Percentiles rank a stretch among this genome's conserved stretches.
phyloP scores from a whole-genome alignment of 352 stramenopile genomes.

The Albugo candida region DNA sequence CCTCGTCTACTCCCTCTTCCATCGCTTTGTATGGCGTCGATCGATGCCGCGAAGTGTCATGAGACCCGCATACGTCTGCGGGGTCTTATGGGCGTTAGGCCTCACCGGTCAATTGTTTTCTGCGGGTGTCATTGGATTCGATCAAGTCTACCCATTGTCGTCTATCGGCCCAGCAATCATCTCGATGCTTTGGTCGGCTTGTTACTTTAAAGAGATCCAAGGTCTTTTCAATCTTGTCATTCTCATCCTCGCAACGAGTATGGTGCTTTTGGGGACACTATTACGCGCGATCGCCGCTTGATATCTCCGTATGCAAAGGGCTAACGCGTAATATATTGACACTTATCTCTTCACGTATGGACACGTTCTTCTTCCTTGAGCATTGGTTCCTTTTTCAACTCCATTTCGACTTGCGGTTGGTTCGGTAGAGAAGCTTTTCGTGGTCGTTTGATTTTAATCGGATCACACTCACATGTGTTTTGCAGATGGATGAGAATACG shows the following conservation, averaged over 20 bases:
- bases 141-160: slow-evolving; percentile 63
- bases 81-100: slow-evolving; percentile 50
- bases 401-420: too few relatives aligned
- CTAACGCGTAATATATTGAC: not conserved
- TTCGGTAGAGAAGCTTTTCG: too few relatives aligned
- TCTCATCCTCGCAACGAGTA: slow-evolving; percentile 29
- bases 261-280: slow-evolving; percentile 49
- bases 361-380: too few relatives aligned
- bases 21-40: slow-evolving; percentile 45
- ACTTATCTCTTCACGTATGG: too few relatives aligned
- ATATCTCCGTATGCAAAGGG: too few relatives aligned
- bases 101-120: slow-evolving; percentile 51
- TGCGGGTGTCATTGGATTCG: slow-evolving; percentile 50
- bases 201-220: slow-evolving; percentile 71
- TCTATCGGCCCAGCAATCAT: slow-evolving; percentile 66
- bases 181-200: slow-evolving; percentile 67
- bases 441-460: too few relatives aligned
- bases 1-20: slow-evolving; percentile 55
- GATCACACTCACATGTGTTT: too few relatives aligned
- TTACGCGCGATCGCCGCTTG: slow-evolving; percentile 16
- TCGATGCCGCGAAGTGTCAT: slow-evolving; percentile 70
- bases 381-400: too few relatives aligned
- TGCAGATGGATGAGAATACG: too few relatives aligned
- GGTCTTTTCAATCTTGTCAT: slow-evolving; percentile 34
- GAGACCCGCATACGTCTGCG: slow-evolving; percentile 57